A percentile compares a stretch with the other conserved stretches of the same genome.
Conservation (phyloP, 2,329 filamentous ascomycete species). For the Biscogniauxia mediterranea region DNA sequence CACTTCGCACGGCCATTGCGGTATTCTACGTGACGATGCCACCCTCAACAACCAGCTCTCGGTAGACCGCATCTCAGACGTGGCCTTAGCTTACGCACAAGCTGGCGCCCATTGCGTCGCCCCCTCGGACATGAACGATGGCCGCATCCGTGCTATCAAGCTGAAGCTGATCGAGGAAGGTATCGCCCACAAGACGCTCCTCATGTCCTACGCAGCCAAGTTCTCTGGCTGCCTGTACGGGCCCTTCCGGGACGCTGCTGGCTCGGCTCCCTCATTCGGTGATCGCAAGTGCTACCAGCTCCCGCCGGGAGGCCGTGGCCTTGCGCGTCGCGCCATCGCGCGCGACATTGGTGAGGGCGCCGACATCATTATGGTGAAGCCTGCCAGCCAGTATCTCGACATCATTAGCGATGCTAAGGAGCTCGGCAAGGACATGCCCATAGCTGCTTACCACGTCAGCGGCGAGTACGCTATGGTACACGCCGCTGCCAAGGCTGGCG, state of each 20-base stretch:
- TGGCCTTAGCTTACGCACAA: constrained; percentile 95
- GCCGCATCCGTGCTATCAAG: constrained; percentile 95
- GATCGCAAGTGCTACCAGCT: constrained; percentile 97
- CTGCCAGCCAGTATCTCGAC: constrained; percentile 90
- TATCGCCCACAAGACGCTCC: constrained; percentile 82
- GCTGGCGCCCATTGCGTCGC: constrained; percentile 96
- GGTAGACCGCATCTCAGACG: constrained; percentile 91
- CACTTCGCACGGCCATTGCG: constrained; percentile 96
- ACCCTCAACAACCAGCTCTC: constrained; percentile 90
- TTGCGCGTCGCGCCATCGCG: constrained; percentile 85
- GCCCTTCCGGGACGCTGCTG: constrained; percentile 94
- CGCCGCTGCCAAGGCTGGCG: constrained; percentile 89
- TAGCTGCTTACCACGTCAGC: constrained; percentile 95
- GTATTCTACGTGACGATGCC: constrained; percentile 90
- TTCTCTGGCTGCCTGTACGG: constrained; percentile 97
- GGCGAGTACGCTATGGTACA: constrained; percentile 99
- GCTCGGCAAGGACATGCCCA: constrained; percentile 82
- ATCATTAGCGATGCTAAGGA: constrained; percentile 98
- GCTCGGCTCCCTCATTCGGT: constrained; percentile 86
- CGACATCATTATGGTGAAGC: constrained; percentile 99
- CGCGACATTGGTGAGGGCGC: constrained; percentile 92
- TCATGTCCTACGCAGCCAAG: constrained; percentile 98
- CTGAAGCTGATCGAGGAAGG: constrained; percentile 94
- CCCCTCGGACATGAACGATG: constrained; percentile 98
- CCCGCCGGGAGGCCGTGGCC: constrained; percentile 84